Percentiles rank a stretch among this genome's conserved stretches.
These are phyloP conservation scores for Vicia sativa DNA, from an alignment of 306 rosid species.

Conservation along the genomic window DNA sequence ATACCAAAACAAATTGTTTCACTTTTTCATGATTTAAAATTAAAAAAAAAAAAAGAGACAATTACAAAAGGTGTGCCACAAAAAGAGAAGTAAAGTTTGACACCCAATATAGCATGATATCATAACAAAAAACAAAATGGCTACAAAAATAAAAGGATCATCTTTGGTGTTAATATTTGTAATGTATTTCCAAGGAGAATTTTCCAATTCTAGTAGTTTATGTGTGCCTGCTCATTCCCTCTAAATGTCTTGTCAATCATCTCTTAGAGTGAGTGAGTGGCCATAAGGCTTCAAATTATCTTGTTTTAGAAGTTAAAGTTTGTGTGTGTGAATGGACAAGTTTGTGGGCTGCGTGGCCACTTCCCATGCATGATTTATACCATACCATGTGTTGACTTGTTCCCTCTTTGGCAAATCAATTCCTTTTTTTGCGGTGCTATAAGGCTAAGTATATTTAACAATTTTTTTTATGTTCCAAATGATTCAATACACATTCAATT, in stretches of 20 bases:
- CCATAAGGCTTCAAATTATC: slow-evolving; percentile 21
- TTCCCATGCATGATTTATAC: slow-evolving; percentile 38
- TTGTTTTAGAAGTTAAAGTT: slow-evolving; percentile 16
- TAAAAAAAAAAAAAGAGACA: slow-evolving; percentile 4
- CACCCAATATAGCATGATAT: slow-evolving; percentile 22
- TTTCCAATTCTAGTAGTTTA: slow-evolving; percentile 14
- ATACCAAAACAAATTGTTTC: no score
- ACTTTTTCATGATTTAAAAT: slow-evolving; percentile 6
- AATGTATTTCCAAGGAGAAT: background rate
- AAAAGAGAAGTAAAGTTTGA: slow-evolving; percentile 10
- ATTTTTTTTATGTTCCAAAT: no score
- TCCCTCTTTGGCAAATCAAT: slow-evolving; percentile 40
- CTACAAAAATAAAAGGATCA: slow-evolving; percentile 15
- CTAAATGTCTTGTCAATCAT: slow-evolving; percentile 32
- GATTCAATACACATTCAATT: no score
- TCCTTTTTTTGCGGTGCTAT: background rate
- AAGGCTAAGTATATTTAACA: no score
- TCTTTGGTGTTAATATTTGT: slow-evolving; percentile 19
- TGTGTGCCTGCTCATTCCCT: slow-evolving; percentile 32
- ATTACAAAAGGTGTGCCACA: background rate
- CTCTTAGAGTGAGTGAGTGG: background rate
- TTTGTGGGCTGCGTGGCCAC: slow-evolving; percentile 51
- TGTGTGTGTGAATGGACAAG: slow-evolving; percentile 31
- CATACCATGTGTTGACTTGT: slow-evolving; percentile 40
- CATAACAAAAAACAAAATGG: slow-evolving; percentile 7